These are phyloP conservation scores for Trebouxiophyceae sp. DNA, from an alignment of 163 green algal species.

Conservation along the genomic window DNA sequence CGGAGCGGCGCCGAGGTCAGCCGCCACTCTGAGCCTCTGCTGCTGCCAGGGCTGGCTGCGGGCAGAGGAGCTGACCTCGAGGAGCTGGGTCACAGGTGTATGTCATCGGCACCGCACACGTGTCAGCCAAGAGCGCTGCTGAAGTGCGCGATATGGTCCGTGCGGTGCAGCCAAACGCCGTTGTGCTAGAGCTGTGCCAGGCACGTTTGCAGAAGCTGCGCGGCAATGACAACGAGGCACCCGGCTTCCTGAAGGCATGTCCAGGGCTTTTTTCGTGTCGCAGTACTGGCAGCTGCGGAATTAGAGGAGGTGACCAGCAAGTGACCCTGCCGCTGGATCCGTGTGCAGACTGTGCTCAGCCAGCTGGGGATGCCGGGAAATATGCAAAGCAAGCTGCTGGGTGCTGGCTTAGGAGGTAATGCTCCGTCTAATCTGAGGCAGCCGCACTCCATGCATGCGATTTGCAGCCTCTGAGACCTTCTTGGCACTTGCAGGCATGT, in stretches of 20 bases:
- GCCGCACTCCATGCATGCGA: neutral
- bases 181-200: slow-evolving; percentile 46
- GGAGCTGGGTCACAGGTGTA: slow-evolving; percentile 33
- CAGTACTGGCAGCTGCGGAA: no score
- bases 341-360: neutral
- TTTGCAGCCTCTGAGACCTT: neutral
- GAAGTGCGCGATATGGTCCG: slow-evolving; percentile 37
- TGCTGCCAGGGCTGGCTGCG: no score
- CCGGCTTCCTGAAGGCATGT: no score
- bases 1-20: slow-evolving; percentile 33
- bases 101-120: slow-evolving; percentile 44
- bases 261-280: no score
- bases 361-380: neutral
- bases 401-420: neutral
- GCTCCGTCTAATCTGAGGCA: no score
- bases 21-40: no score
- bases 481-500: slow-evolving; percentile 13
- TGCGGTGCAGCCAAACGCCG: slow-evolving; percentile 26
- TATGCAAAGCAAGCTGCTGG: neutral
- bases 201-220: slow-evolving; percentile 6
- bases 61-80: no score
- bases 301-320: no score
- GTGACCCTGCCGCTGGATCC: neutral
- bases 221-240: no score
- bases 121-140: slow-evolving; percentile 25